Evolutionary conservation across 2,329 filamentous ascomycete species (phyloP).

Genomic region (Pleurostoma richardsiae): DNA sequence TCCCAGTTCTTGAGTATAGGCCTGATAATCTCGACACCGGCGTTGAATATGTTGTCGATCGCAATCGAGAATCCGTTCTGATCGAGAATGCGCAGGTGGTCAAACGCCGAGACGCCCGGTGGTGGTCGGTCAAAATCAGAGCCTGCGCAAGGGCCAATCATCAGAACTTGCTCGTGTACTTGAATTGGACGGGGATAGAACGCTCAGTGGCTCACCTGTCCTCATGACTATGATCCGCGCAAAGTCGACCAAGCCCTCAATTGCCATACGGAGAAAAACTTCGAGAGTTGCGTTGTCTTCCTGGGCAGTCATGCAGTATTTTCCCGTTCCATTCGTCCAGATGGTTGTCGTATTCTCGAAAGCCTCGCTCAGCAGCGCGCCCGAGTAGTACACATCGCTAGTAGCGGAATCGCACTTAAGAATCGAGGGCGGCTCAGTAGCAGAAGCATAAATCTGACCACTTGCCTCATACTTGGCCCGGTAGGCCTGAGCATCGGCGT

Average conservation of each 20-base stretch:
- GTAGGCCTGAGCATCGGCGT: constrained; percentile 41
- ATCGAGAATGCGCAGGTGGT: constrained; percentile 55
- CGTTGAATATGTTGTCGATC: constrained; percentile 60
- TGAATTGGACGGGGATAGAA: too few relatives aligned
- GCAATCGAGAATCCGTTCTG: constrained; percentile 62
- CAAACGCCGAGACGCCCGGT: constrained; percentile 45
- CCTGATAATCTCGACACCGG: constrained; percentile 59
- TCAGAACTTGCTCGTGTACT: too few relatives aligned
- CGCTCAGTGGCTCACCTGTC: constrained; percentile 32
- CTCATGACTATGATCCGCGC: constrained; percentile 63
- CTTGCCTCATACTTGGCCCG: constrained; percentile 44
- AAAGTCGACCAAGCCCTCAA: constrained; percentile 58
- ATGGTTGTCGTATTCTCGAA: constrained; percentile 61
- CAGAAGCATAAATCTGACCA: constrained; percentile 32
- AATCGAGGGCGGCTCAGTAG: constrained; percentile 45
- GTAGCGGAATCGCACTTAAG: constrained; percentile 64
- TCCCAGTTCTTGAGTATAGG: constrained; percentile 61
- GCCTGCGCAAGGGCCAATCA: constrained; percentile 22
- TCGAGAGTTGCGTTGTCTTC: constrained; percentile 69
- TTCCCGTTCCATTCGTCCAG: constrained; percentile 62
- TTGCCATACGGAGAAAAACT: constrained; percentile 55
- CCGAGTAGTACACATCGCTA: constrained; percentile 68
- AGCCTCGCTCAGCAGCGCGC: constrained; percentile 51
- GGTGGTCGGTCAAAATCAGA: constrained; percentile 70
- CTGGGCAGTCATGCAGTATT: constrained; percentile 68